phyloP scores from a whole-genome alignment of 2,329 filamentous ascomycete species.

The Beauveria sp. region DNA sequence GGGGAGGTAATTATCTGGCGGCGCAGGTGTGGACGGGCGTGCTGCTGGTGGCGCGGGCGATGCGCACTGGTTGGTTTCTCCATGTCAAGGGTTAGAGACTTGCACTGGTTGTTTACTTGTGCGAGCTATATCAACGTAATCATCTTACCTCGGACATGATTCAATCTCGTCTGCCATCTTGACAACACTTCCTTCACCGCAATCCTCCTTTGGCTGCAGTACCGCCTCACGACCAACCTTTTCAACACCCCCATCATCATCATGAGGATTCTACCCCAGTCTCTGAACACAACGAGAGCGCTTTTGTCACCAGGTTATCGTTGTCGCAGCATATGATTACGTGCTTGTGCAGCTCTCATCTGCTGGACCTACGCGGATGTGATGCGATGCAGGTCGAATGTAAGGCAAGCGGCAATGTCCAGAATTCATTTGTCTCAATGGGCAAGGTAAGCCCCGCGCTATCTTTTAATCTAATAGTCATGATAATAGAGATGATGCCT shows the following conservation, averaged over 20 bases:
- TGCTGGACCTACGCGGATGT: too few species aligned
- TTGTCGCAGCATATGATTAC: background rate
- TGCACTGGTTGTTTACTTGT: background rate
- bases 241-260: background rate
- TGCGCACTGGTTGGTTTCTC: background rate
- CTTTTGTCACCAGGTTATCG: background rate
- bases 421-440: too few species aligned
- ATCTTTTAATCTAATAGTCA: background rate
- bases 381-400: background rate
- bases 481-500: background rate
- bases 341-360: too few species aligned
- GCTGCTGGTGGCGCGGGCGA: background rate
- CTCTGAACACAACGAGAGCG: background rate
- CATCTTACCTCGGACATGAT: background rate
- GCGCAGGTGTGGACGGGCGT: background rate
- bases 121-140: background rate
- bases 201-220: background rate
- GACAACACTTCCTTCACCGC: background rate
- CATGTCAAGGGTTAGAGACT: background rate
- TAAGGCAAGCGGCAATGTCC: background rate
- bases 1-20: background rate
- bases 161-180: background rate
- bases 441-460: background rate
- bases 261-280: background rate
- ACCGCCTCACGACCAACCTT: background rate